A percentile compares a stretch with the other conserved stretches of the same genome.
Conservation (phyloP, 2,329 filamentous ascomycete species). For the Diaporthe destruens region DNA sequence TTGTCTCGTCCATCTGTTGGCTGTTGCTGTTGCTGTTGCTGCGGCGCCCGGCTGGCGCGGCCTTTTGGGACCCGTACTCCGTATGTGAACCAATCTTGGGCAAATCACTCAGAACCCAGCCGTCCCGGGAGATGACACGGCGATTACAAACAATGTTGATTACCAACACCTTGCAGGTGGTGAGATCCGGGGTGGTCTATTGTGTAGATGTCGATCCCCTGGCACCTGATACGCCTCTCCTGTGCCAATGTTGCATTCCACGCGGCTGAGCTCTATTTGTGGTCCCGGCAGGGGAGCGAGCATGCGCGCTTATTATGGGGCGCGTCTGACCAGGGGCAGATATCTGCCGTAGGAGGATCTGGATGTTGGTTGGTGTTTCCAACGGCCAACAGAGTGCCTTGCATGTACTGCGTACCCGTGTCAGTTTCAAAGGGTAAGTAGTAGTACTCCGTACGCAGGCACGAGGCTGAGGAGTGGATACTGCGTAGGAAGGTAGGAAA, state of each 20-base stretch:
- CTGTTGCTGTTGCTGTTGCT: background rate
- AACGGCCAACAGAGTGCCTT: background rate
- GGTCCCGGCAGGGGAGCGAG: background rate
- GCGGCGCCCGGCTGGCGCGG: slow-evolving; percentile 1
- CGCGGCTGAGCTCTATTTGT: slow-evolving; percentile 6
- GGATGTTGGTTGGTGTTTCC: slow-evolving; percentile 6
- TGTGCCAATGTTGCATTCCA: slow-evolving; percentile 8
- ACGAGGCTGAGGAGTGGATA: background rate
- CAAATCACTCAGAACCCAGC: background rate
- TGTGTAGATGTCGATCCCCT: background rate
- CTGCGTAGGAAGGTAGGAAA: background rate
- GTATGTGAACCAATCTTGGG: background rate
- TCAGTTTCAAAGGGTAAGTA: background rate
- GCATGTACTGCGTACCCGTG: background rate
- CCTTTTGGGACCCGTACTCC: background rate
- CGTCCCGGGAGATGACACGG: background rate
- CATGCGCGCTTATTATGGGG: background rate
- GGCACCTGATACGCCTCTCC: slow-evolving; percentile 5
- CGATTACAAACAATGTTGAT: background rate
- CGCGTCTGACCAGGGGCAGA: background rate
- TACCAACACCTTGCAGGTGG: background rate
- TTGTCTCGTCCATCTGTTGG: background rate
- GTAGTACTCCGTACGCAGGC: background rate
- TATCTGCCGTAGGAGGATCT: slow-evolving; percentile 17
- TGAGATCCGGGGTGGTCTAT: too few species aligned